Conservation (phyloP, 345 rosid genomes). For the Rhodamnia rubescens region DNA sequence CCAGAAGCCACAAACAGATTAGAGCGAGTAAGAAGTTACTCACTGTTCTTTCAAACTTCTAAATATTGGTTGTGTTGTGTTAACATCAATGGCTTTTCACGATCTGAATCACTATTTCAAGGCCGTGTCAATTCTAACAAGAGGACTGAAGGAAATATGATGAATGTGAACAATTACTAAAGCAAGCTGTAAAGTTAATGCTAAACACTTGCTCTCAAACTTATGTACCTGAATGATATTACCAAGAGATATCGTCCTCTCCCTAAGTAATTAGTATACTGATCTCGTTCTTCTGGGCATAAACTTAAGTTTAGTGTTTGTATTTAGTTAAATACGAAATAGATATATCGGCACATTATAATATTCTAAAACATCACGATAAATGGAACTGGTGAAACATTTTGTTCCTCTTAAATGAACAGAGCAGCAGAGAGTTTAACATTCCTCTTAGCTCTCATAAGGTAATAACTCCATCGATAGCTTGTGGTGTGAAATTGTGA, state of each 20-base stretch:
- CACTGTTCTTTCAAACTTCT: background rate
- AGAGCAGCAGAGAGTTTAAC: background rate
- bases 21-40: constrained; percentile 17
- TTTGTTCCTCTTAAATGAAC: background rate
- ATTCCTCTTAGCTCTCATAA: background rate
- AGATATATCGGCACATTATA: background rate
- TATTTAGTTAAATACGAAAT: background rate
- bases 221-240: background rate
- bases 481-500: background rate
- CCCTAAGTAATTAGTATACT: background rate
- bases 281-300: background rate
- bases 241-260: background rate
- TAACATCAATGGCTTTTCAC: background rate
- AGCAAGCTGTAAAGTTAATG: background rate
- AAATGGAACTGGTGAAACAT: background rate
- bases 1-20: constrained; percentile 15
- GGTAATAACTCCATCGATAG: background rate
- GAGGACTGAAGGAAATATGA: background rate
- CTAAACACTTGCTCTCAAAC: background rate
- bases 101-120: background rate
- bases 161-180: background rate
- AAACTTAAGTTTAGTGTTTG: background rate
- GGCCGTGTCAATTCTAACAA: too few species aligned
- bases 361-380: background rate
- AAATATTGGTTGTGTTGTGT: background rate